Evolutionary conservation across 345 rosid genomes (phyloP), one percentile per base, ranked within the genome.

Genomic region (Excoecaria cochinchinensis): DNA sequence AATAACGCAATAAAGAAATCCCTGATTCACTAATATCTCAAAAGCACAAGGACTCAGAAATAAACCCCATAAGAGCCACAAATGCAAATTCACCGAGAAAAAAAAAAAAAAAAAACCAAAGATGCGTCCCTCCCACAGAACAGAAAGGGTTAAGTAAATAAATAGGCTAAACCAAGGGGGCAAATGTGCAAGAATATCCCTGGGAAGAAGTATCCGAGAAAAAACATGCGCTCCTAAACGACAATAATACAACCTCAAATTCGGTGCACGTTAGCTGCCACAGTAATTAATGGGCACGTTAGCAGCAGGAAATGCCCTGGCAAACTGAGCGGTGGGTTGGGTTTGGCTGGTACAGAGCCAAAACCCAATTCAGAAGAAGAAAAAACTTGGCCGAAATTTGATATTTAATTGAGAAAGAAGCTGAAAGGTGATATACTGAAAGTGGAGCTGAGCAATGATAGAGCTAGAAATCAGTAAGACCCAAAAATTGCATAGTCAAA

Each of bases 251-350:
- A 38, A 36, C 12, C 16, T 10, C 17, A 63, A 16, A 53, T 17
- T 17, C 25, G 61, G 73, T 6, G 62, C 63, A 70, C 38, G 2
- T 36, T 69, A 69, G 60, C 62, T 19, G 16, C 38, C 19, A 55
- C 65, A 56, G 39, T n/a, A 71, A 53, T 50, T 51, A 25, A 69
- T 69, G 59, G 21, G 31, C 72, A 71, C 61, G 69, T 17, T 67
- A 67, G 72, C 74, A 46, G 0, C 36, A 22, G 31, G 46, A 67
- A 79, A 72, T 21, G 62, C 38, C 15, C 16, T 59, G n/a, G 15
- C 8, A 56, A 39, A 51, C 62, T 39, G 24, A 56, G 50, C 39
- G 77, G 59, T 70, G 46, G 53, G 52, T 56, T 71, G 80, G 80
- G 78, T 36, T 58, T 17, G 38, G 15, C 77, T 73, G 38, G 31